These are phyloP conservation scores for Mercurialis annua DNA, from an alignment of 345 rosid genomes.

Conservation along the genomic window DNA sequence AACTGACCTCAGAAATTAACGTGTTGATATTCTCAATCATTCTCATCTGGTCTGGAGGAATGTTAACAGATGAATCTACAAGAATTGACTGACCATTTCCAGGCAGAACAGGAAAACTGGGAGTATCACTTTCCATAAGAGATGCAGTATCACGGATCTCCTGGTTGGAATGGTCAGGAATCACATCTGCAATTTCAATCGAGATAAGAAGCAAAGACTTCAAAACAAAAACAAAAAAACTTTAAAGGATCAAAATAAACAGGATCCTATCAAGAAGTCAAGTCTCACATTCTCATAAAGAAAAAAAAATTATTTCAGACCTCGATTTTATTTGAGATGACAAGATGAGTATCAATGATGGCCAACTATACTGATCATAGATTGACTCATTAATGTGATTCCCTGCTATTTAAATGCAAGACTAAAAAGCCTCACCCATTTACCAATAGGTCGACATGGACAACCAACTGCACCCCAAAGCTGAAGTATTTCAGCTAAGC, in stretches of 20 bases:
- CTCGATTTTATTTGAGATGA: background rate
- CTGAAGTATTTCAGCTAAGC: background rate
- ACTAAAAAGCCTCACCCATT: background rate
- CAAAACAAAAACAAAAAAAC: conserved; percentile 11
- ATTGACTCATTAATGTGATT: background rate
- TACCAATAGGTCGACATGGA: conserved; percentile 1
- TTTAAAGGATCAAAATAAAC: background rate
- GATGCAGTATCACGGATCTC: conserved; percentile 35
- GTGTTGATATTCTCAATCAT: conserved; percentile 65
- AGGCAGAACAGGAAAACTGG: conserved; percentile 33
- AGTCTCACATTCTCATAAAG: background rate
- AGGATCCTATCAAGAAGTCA: background rate
- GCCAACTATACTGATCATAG: background rate
- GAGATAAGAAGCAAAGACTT: conserved; percentile 1
- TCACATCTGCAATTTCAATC: conserved; percentile 28
- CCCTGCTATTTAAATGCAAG: background rate
- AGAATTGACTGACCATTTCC: conserved; percentile 41
- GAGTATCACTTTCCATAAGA: conserved; percentile 38
- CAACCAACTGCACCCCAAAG: background rate
- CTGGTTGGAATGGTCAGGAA: conserved; percentile 35
- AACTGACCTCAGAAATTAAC: conserved; percentile 66
- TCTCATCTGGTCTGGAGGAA: conserved; percentile 83
- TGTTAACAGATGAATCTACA: conserved; percentile 52
- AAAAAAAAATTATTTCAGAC: background rate
- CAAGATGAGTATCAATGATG: background rate